Evolutionary conservation across 148 eudicot species (phyloP), one percentile per base, ranked within the genome.

Genomic region (Dysphania ambrosioides): DNA sequence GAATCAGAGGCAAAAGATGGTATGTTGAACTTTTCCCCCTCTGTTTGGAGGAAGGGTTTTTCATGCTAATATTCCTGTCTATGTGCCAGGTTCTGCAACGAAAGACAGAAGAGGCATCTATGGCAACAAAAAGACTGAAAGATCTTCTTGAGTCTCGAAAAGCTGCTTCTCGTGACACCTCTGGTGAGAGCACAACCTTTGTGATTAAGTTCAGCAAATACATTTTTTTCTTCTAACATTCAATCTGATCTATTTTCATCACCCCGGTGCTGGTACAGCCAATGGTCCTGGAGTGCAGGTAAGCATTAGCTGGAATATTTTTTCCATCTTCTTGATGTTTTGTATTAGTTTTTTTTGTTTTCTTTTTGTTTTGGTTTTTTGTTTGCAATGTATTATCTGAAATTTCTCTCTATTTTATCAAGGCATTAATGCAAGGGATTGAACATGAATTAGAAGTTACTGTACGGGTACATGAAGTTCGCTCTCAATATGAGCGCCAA

Each of bases 1-100:
- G 59, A 96, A 96, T 77, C 97, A 96, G 79, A 87, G 97, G 83
- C 99, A 96, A 82, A 96, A 92, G 79, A 84, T 85, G 99, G 99
- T 96, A 85, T 68, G 2, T 12, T 71, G 15, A 49, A n/a, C 27
- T 57, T 68, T 5, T 30, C 32, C 38, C 66, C 40, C 38, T 42
- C 64, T 44, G 16, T 21, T 5, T 30, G 40, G 65, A 53, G 72
- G 55, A 36, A 12, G 61, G 19, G 57, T 27, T 36, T 5, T 23
- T 67, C 60, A 12, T 38, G 10, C 78, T 61, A 19, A 36, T 31
- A n/a, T 70, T 51, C 66, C 5, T 18, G 29, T 72, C 23, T 72
- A 31, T 47, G 49, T 74, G 34, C 76, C 81, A 96, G 99, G 99
- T 96, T 51, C 76, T 96, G 79, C 99, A 96, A 76, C 82, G 99